Base-by-base conservation (phyloP, 2,329 filamentous ascomycete species). In the Cladosporium sp. region DNA sequence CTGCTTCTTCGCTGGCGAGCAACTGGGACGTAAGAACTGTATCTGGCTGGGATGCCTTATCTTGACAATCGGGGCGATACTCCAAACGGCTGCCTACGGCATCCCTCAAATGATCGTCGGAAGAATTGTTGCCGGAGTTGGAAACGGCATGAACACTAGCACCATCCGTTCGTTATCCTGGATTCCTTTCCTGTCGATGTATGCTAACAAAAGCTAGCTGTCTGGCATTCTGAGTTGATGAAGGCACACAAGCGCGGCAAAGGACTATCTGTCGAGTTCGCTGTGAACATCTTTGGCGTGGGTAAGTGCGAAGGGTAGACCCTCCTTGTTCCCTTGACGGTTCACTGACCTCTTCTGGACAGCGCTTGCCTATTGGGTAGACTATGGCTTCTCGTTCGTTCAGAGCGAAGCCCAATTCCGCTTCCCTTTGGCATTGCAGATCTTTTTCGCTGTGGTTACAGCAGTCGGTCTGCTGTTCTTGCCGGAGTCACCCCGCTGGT, bases 71-170 rank as follows among this genome's bases (percentile, higher is more conserved):
- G 67, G 68, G 9, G 66, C 67, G 7, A 60, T 68, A 3, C 50
- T 60, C 11, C 59, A 62, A 35, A 54, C 53, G 7, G 55, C 58
- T 1, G 47, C 69, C 62, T 55, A 70, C 64, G 45, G 48, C 13
- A 46, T 64, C 63, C 45, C 73, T 3, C 76, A 79, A 54, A 76
- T 78, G 62, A 76, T 78, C 53, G 62, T 78, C 47, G 77, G 77
- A 8, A 70, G 77, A 42, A 69, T 72, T 3, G 69, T 79, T 43
- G 78, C 77, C 15, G 77, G 77, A 47, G 62, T 79, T 16, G 77
- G 76, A 5, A 79, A 78, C 53, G 77, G 77, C 16, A 77, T 79
- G 66, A 79, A 79, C 62, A 78, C 75, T 3, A 72, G 71, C 0
- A 78, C 75, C 0, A 77, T 78, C 27, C 76, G 76, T 2, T 76